These are phyloP conservation scores for Aspergillus bertholletiae DNA, from an alignment of 495 filamentous ascomycete genomes.

Conservation along the genomic window DNA sequence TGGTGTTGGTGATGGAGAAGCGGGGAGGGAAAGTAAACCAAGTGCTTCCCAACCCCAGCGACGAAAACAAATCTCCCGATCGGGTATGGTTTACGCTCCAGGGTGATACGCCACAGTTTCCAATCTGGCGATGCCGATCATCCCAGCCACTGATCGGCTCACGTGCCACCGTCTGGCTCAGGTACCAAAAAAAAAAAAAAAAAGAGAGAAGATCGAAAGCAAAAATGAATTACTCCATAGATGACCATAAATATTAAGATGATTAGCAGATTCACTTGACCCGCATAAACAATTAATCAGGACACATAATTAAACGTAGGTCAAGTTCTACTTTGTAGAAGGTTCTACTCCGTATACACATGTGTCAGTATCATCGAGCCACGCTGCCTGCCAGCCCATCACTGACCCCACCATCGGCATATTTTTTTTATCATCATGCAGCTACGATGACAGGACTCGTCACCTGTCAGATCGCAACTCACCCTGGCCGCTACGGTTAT, in stretches of 20 bases:
- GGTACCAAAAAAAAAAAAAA: too few relatives aligned
- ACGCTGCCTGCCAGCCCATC: background rate
- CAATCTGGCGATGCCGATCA: constrained; percentile 17
- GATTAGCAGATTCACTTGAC: too few relatives aligned
- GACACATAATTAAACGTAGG: background rate
- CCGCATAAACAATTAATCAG: too few relatives aligned
- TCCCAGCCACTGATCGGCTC: background rate
- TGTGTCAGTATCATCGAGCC: background rate
- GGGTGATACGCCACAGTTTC: constrained; percentile 26
- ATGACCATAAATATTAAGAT: too few relatives aligned
- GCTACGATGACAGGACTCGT: background rate
- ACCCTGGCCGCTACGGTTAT: too few relatives aligned
- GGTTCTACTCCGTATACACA: background rate
- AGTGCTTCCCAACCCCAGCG: constrained; percentile 25
- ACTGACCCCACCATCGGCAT: constrained; percentile 3
- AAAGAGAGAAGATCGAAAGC: too few relatives aligned
- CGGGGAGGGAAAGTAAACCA: constrained; percentile 24
- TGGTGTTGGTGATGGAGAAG: constrained; percentile 13
- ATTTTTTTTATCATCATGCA: background rate
- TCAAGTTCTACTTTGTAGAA: background rate
- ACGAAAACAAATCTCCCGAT: constrained; percentile 47
- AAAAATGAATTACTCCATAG: too few relatives aligned
- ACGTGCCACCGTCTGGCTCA: too few relatives aligned
- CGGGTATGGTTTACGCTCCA: constrained; percentile 25
- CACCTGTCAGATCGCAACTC: background rate